These are phyloP conservation scores for Angomonas desouzai DNA, from an alignment of 208 protist species.

Conservation along the genomic window DNA sequence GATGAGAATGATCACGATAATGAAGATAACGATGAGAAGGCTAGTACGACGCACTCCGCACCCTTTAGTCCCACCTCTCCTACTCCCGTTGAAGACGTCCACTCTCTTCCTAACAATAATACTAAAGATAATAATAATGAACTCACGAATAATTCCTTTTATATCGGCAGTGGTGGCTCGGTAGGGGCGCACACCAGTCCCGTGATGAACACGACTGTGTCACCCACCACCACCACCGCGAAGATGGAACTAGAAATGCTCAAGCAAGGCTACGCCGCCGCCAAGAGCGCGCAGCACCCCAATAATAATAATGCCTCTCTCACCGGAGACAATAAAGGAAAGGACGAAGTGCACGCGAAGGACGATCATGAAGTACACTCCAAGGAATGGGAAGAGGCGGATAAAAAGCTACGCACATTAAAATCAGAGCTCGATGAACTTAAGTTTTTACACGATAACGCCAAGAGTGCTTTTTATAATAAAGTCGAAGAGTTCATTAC, in stretches of 20 bases:
- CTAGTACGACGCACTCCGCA: no score
- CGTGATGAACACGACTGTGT: no score
- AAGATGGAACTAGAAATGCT: conserved; percentile 2
- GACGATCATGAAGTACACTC: background rate
- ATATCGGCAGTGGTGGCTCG: no score
- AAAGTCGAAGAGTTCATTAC: conserved; percentile 36
- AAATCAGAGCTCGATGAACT: conserved; percentile 60
- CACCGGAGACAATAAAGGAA: conserved; percentile 1
- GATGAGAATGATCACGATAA: conserved; percentile 10
- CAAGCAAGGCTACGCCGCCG: conserved; percentile 6
- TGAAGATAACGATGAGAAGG: no score
- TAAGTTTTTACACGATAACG: conserved; percentile 36
- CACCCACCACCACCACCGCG: background rate
- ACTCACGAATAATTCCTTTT: background rate
- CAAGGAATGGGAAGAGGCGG: conserved; percentile 39
- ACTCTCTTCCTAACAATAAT: no score
- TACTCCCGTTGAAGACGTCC: no score
- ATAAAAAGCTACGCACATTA: conserved; percentile 36
- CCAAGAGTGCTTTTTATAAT: conserved; percentile 35
- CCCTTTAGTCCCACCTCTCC: no score
- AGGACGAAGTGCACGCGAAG: background rate
- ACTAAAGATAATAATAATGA: conserved; percentile 5
- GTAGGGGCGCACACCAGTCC: no score
- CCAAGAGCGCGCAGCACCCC: background rate
- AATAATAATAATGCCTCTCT: background rate